These are phyloP conservation scores for Pseudogymnoascus sp. DNA, from an alignment of 2,329 filamentous ascomycete genomes.

Conservation along the genomic window DNA sequence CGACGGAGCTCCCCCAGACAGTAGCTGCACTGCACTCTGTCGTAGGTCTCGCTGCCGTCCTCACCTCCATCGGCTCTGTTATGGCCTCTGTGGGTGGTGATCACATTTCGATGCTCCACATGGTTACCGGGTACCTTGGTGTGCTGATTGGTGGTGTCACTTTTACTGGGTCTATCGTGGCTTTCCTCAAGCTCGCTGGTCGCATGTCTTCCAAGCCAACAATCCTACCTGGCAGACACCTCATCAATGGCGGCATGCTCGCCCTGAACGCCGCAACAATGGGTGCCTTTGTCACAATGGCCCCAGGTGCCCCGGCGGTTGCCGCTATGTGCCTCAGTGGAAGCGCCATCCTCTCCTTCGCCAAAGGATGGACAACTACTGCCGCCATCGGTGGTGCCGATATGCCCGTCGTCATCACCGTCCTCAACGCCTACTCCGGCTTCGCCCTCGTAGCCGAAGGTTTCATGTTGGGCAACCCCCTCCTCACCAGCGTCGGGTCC, in stretches of 20 bases:
- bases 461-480: conserved; percentile 81
- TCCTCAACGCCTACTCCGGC: conserved; percentile 83
- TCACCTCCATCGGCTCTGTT: conserved; percentile 83
- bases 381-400: conserved; percentile 86
- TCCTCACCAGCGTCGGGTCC: conserved; percentile 77
- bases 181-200: conserved; percentile 78
- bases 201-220: conserved; percentile 72
- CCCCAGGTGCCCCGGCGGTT: conserved; percentile 68
- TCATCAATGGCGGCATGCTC: conserved; percentile 66
- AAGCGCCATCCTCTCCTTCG: conserved; percentile 69
- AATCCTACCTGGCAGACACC: conserved; percentile 63
- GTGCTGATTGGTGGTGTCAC: conserved; percentile 82
- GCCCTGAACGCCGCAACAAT: conserved; percentile 73
- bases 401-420: conserved; percentile 87
- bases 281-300: conserved; percentile 74
- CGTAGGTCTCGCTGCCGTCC: conserved; percentile 76
- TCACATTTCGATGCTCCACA: conserved; percentile 61
- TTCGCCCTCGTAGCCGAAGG: conserved; percentile 87
- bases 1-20: conserved; percentile 80
- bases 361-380: conserved; percentile 82
- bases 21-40: conserved; percentile 85
- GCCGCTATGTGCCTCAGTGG: conserved; percentile 70
- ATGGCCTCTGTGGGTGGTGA: conserved; percentile 59
- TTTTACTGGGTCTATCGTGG: conserved; percentile 84
- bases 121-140: conserved; percentile 79